Percentiles rank a stretch among this genome's conserved stretches.
Conservation (phyloP, 768 basidiomycete genomes). For the Rhizopogon rudus region DNA sequence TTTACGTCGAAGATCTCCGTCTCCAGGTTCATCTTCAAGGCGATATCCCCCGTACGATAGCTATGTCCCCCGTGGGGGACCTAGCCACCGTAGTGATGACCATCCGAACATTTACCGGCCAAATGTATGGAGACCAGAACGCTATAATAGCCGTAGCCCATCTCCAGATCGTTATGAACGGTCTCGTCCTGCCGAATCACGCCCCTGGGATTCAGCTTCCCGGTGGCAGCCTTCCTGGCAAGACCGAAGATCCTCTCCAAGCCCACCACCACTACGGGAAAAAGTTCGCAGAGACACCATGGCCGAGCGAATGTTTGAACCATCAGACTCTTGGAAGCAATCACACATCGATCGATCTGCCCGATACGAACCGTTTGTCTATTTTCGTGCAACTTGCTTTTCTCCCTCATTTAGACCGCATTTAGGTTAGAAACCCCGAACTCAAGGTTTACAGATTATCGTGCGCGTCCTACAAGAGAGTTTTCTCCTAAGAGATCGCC, state of each 20-base stretch:
- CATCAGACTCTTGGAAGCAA: slow-evolving; percentile 69
- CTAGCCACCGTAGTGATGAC: slow-evolving; percentile 32
- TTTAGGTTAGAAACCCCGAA: slow-evolving; percentile 20
- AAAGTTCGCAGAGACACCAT: slow-evolving; percentile 32
- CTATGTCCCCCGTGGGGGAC: slow-evolving; percentile 39
- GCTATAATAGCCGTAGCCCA: slow-evolving; percentile 40
- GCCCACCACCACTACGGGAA: slow-evolving; percentile 28
- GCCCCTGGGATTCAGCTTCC: slow-evolving; percentile 42
- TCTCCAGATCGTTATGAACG: slow-evolving; percentile 48
- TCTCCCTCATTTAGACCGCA: slow-evolving; percentile 10
- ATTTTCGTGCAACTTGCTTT: slow-evolving; percentile 16
- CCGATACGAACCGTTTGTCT: slow-evolving; percentile 38
- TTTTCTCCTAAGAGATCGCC: slow-evolving; percentile 31
- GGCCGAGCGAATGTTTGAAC: slow-evolving; percentile 62
- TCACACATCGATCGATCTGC: slow-evolving; percentile 40
- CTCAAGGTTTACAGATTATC: slow-evolving; percentile 34
- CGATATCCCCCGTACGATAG: slow-evolving; percentile 42
- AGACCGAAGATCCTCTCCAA: slow-evolving; percentile 39
- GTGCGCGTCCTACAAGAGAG: slow-evolving; percentile 28
- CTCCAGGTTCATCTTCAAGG: slow-evolving; percentile 43
- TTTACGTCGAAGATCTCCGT: slow-evolving; percentile 43
- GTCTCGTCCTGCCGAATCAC: slow-evolving; percentile 34
- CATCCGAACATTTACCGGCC: slow-evolving; percentile 40
- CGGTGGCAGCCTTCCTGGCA: slow-evolving; percentile 37
- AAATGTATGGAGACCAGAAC: slow-evolving; percentile 30